Evolutionary conservation across 1,284 basidiomycete species (phyloP).

Genomic region (Boletus sp.): DNA sequence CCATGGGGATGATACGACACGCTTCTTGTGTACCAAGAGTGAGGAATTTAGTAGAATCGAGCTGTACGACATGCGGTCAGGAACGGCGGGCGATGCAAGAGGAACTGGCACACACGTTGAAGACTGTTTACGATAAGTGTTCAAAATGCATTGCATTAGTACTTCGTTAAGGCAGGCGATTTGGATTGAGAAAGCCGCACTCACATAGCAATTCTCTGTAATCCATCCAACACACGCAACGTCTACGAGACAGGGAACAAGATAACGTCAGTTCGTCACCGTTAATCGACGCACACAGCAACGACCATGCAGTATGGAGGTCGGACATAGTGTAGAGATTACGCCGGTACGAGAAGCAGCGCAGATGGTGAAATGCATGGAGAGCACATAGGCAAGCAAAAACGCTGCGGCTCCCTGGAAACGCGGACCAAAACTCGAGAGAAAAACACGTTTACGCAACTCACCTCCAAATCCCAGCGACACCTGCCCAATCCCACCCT

Average conservation of each 20-base stretch:
- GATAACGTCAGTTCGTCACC: conserved; percentile 10
- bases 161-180: neutral
- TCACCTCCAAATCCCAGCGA: conserved; percentile 51
- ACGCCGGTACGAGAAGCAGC: neutral
- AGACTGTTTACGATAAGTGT: conserved; percentile 10
- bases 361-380: neutral
- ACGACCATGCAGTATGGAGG: too few relatives aligned
- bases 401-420: too few relatives aligned
- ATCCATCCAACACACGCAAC: conserved; percentile 56
- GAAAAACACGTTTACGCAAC: conserved; percentile 17
- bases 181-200: conserved; percentile 17
- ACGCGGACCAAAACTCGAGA: too few relatives aligned
- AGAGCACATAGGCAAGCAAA: too few relatives aligned
- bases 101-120: conserved; percentile 18
- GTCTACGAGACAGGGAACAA: conserved; percentile 30
- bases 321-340: neutral
- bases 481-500: conserved; percentile 60
- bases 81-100: neutral
- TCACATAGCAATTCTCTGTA: conserved; percentile 51
- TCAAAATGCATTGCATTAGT: conserved; percentile 7
- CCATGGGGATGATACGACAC: conserved; percentile 51
- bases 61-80: conserved; percentile 13
- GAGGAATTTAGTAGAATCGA: conserved; percentile 29
- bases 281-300: too few relatives aligned
- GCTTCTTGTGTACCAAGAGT: conserved; percentile 41